phyloP scores from a whole-genome alignment of 2,329 filamentous ascomycete genomes.

The Zymoseptoria tritici region DNA sequence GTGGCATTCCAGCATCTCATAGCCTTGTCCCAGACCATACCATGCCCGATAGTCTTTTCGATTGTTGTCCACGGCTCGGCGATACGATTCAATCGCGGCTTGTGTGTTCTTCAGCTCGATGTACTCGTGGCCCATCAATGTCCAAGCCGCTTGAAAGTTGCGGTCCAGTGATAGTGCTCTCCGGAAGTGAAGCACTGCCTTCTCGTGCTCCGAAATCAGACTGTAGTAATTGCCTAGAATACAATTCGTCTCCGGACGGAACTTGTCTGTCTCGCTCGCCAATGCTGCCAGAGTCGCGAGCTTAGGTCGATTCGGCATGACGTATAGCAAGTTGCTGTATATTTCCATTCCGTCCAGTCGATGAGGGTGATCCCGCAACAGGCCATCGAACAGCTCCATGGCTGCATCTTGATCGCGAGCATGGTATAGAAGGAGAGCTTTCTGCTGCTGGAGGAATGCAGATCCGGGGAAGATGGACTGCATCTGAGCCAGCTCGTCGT shows the following conservation, averaged over 20 bases:
- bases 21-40: conserved; percentile 95
- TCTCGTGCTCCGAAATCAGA: conserved; percentile 88
- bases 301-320: conserved; percentile 79
- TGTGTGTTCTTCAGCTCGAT: conserved; percentile 98
- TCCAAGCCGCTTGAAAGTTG: conserved; percentile 90
- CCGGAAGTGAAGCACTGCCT: conserved; percentile 95
- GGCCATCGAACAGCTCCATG: conserved; percentile 38
- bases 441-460: conserved; percentile 83
- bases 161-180: conserved; percentile 85
- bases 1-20: conserved; percentile 96
- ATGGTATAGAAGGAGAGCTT: conserved; percentile 82
- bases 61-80: conserved; percentile 91
- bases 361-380: conserved; percentile 57
- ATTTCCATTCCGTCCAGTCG: conserved; percentile 86
- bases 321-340: conserved; percentile 96
- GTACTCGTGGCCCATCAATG: conserved; percentile 97
- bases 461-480: conserved; percentile 79
- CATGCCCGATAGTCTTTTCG: conserved; percentile 93
- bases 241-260: conserved; percentile 92
- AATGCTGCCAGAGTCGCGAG: conserved; percentile 87
- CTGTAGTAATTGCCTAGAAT: conserved; percentile 98
- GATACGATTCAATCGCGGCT: conserved; percentile 93
- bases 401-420: conserved; percentile 67
- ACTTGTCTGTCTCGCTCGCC: conserved; percentile 86
- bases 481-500: conserved; percentile 68